These are phyloP conservation scores for Botrytis fragariae DNA, from an alignment of 2,329 filamentous ascomycete genomes.

Conservation along the genomic window DNA sequence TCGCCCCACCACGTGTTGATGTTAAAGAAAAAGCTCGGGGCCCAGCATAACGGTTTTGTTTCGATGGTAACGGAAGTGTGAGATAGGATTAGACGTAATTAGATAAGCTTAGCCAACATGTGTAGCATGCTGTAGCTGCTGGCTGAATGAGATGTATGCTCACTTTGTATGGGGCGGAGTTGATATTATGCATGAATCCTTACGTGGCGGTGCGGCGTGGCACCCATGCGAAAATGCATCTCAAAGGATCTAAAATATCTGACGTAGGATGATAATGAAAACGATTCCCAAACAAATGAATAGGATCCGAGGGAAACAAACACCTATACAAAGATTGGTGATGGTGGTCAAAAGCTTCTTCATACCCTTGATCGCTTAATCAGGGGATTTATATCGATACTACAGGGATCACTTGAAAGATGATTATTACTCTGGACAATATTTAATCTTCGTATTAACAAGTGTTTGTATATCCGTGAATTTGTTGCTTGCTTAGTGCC, in stretches of 20 bases:
- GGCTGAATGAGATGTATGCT: not conserved
- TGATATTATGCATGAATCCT: constrained; percentile 15
- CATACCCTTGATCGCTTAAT: constrained; percentile 12
- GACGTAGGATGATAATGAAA: not conserved
- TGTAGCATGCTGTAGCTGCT: not conserved
- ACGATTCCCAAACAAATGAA: not conserved
- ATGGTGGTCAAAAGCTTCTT: not conserved
- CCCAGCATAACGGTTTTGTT: not conserved
- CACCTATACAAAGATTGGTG: not conserved
- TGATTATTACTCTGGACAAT: not conserved
- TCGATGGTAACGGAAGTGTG: constrained; percentile 1
- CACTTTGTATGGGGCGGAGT: constrained; percentile 1
- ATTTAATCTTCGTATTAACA: not conserved
- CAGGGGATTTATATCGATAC: not conserved
- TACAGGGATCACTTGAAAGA: not conserved
- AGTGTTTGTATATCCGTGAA: not conserved
- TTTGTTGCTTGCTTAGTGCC: not conserved
- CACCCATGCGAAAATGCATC: not conserved
- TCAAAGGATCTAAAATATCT: not conserved
- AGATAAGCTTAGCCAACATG: constrained; percentile 2
- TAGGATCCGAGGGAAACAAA: not conserved
- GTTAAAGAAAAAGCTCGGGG: constrained; percentile 8
- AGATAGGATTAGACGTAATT: not conserved
- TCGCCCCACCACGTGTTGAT: constrained; percentile 11
- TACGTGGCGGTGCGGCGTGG: constrained; percentile 16